Percentiles rank a stretch among this genome's conserved stretches.
These are phyloP conservation scores for Calophaca sinica DNA, from an alignment of 306 rosid genomes.

Conservation along the genomic window DNA sequence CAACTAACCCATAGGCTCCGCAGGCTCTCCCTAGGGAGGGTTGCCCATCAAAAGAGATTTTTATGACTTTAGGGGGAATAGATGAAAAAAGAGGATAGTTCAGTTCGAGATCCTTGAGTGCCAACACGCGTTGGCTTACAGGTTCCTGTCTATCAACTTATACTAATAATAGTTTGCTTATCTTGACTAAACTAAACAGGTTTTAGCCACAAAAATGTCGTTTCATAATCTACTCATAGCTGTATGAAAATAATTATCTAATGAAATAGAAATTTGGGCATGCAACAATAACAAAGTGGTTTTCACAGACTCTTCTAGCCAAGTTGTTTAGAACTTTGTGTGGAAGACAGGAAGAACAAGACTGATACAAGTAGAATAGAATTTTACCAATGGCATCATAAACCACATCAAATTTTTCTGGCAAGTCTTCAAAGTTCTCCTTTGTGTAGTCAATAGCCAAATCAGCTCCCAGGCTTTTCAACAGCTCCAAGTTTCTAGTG, in stretches of 20 bases:
- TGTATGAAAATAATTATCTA: not conserved
- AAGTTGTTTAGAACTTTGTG: conserved; percentile 31
- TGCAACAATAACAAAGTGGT: conserved; percentile 4
- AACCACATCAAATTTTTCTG: conserved; percentile 89
- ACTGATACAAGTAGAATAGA: not conserved
- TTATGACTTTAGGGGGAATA: too few species aligned
- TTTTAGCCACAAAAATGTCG: not conserved
- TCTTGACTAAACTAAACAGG: not conserved
- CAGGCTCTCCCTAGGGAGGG: too few species aligned
- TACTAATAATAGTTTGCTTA: not conserved
- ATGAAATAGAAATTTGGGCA: conserved; percentile 8
- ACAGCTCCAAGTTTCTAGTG: conserved; percentile 74
- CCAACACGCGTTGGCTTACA: not conserved
- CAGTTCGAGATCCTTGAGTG: not conserved
- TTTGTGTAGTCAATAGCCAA: conserved; percentile 89
- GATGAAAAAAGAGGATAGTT: too few species aligned
- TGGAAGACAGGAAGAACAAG: not conserved
- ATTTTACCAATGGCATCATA: conserved; percentile 87
- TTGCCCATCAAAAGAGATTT: too few species aligned
- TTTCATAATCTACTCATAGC: conserved; percentile 9
- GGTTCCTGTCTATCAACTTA: too few species aligned
- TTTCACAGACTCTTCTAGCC: not conserved
- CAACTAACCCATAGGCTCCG: too few species aligned
- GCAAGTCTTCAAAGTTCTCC: conserved; percentile 82
- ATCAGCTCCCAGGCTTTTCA: conserved; percentile 92